Evolutionary conservation across 305 asterid species (phyloP).

Genomic region (Withania somnifera): DNA sequence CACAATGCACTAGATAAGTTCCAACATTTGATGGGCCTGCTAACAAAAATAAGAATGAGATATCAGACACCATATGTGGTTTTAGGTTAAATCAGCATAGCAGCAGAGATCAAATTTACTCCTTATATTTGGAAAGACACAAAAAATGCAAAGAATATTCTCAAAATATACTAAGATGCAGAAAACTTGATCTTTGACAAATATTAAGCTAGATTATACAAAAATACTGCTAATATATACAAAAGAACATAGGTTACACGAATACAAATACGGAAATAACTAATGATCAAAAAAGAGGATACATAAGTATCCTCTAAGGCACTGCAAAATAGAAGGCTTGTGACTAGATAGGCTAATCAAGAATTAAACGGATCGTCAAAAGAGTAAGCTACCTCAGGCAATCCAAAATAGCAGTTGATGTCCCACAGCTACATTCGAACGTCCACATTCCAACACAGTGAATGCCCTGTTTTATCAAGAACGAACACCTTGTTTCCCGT

Average conservation of each 20-base stretch:
- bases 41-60: not conserved
- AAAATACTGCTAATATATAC: not conserved
- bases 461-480: constrained; percentile 39
- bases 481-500: constrained; percentile 44
- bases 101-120: not conserved
- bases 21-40: constrained; percentile 46
- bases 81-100: not conserved
- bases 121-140: not conserved
- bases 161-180: not conserved
- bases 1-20: constrained; percentile 41
- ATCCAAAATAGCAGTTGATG: constrained; percentile 19
- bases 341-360: not conserved
- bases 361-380: not conserved
- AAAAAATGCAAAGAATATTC: not conserved
- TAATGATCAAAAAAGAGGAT: not conserved
- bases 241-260: not conserved
- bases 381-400: constrained; percentile 23
- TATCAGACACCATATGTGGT: not conserved
- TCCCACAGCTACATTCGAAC: constrained; percentile 64
- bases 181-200: not conserved
- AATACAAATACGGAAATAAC: not conserved
- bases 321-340: not conserved
- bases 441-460: constrained; percentile 73
- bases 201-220: not conserved
- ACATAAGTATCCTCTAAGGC: not conserved